Conservation (phyloP, 352 stramenopile genomes). For the Ophiocytium majus region DNA sequence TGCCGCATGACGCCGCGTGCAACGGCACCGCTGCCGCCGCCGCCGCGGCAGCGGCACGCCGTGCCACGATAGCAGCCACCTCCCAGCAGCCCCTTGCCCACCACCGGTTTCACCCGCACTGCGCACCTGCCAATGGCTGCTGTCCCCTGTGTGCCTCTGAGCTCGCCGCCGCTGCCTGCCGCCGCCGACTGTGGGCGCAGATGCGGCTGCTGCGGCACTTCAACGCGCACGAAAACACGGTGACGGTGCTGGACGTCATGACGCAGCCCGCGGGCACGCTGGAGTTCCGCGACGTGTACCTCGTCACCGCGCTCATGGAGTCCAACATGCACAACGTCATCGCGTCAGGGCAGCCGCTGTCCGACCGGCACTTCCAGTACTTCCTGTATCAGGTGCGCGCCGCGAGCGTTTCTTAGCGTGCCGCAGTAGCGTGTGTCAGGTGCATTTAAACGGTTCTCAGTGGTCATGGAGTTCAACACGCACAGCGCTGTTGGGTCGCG, state of each 20-base stretch:
- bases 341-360: conserved; percentile 75
- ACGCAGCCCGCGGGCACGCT: conserved; percentile 45
- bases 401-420: no score
- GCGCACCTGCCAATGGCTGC: no score
- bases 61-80: no score
- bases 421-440: no score
- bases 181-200: conserved; percentile 57
- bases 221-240: conserved; percentile 55
- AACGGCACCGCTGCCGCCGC: no score
- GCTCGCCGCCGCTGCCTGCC: no score
- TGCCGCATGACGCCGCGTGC: no score
- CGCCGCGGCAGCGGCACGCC: no score
- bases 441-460: no score
- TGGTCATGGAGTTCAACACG: conserved; percentile 83
- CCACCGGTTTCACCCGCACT: no score
- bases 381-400: conserved; percentile 89
- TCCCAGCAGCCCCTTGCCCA: no score
- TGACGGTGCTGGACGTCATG: conserved; percentile 60
- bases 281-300: conserved; percentile 74
- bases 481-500: conserved; percentile 79
- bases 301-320: conserved; percentile 85
- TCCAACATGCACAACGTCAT: conserved; percentile 85
- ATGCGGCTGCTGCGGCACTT: conserved; percentile 73
- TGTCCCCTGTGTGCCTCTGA: no score
- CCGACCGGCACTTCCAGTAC: conserved; percentile 85